Evolutionary conservation across 2,329 filamentous ascomycete genomes (phyloP), one percentile per base, ranked within the genome.

Genomic region (Aspergillus nomiae): DNA sequence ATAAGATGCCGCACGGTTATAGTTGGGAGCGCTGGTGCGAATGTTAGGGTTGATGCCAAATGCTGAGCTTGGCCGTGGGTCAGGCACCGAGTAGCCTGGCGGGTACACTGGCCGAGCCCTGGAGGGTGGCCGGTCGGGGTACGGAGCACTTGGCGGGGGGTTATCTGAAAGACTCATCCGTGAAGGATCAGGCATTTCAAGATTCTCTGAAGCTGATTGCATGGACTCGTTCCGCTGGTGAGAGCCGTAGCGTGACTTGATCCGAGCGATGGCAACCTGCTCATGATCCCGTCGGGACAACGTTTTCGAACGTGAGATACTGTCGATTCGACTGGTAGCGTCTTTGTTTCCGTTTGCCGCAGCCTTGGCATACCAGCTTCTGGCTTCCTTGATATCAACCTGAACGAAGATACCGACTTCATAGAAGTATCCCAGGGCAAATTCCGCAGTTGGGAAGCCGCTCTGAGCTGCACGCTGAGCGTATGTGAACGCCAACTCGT

Each of bases 351-450:
- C 95, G 72, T 94, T 92, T 36, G 92, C 90, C 34, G 93, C 91
- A 9, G 95, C 94, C 72, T 92, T 89, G 68, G 91, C 87, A 75
- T 99, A 99, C 95, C 95, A 99, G 67, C 85, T 88, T 66, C 90
- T 85, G 1, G 95, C 94, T 75, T 95, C 91, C 56, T 88, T 86
- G 48, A 97, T 80, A 74, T 94, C 92, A 67, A 92, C 90, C n/a
- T 88, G 86, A 28, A 96, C 91, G 73, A 93, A 89, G 74, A 99
- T 96, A 69, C 95, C 95, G 70, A 99, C 96, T 77, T 99, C 95
- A 75, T 95, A 88, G 80, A 98, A 99, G 78, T 99, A 99, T 12
- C 94, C 94, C 83, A 99, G 87, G 30, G 95, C 95, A 73, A 99
- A 99, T 77, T 98, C 93, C 56, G 94, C 95, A 0, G 94, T 98